These are phyloP conservation scores for Hypocrella siamensis DNA, from an alignment of 2,329 filamentous ascomycete species.

Conservation along the genomic window DNA sequence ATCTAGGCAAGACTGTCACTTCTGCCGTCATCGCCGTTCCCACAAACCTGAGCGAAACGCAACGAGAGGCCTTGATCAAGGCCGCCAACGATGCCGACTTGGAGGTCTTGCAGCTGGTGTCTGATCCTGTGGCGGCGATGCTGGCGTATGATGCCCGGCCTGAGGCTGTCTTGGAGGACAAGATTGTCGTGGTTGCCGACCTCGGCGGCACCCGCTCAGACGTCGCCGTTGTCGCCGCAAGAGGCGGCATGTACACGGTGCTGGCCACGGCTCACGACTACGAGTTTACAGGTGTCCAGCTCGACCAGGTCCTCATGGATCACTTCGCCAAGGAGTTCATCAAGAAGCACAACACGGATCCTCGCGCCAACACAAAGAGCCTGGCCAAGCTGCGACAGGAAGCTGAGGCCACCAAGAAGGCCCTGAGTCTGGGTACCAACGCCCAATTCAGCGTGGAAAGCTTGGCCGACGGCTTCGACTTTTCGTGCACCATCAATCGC, in stretches of 20 bases:
- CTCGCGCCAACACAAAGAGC: constrained; percentile 62
- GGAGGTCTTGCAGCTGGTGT: constrained; percentile 84
- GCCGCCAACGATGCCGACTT: constrained; percentile 68
- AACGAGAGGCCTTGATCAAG: constrained; percentile 65
- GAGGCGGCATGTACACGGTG: constrained; percentile 92
- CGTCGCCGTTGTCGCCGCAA: constrained; percentile 75
- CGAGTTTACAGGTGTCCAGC: constrained; percentile 70
- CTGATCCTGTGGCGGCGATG: constrained; percentile 76
- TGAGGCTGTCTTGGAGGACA: constrained; percentile 62
- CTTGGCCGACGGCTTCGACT: constrained; percentile 79
- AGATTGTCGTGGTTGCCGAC: constrained; percentile 82
- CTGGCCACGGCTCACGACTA: constrained; percentile 91
- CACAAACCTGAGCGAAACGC: constrained; percentile 79
- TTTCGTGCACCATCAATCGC: constrained; percentile 81
- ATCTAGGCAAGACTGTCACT: constrained; percentile 81
- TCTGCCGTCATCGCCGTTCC: constrained; percentile 91
- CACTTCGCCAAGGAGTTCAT: constrained; percentile 98
- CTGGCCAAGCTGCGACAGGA: constrained; percentile 88
- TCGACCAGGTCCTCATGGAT: constrained; percentile 86
- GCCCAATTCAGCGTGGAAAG: constrained; percentile 89
- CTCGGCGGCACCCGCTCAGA: constrained; percentile 87
- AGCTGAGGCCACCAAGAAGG: constrained; percentile 81
- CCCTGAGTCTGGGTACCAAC: constrained; percentile 74
- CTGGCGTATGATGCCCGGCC: constrained; percentile 83
- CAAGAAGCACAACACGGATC: constrained; percentile 89